These are phyloP conservation scores for Entomortierella chlamydospora DNA, from an alignment of 192 early-diverging fungal genomes.

Conservation along the genomic window DNA sequence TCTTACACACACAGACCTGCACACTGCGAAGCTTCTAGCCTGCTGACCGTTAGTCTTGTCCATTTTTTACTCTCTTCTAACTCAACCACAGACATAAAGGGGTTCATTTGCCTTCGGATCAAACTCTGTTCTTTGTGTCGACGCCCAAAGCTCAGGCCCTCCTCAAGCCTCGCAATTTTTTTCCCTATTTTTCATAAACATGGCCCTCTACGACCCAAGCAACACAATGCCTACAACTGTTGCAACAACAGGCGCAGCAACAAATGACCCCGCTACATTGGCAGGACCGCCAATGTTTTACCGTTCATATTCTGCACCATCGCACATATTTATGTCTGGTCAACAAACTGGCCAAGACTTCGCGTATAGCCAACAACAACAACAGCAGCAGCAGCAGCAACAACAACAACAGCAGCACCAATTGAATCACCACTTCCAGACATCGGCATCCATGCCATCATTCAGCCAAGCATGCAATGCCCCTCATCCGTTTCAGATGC, in stretches of 20 bases:
- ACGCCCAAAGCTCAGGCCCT: neutral
- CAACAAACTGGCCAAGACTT: slow-evolving; percentile 7
- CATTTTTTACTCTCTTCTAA: neutral
- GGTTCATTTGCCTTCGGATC: neutral
- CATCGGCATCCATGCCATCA: neutral
- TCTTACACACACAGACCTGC: neutral
- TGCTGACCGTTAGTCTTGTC: neutral
- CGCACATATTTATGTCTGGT: slow-evolving; percentile 8
- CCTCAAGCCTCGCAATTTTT: neutral
- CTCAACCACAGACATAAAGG: neutral
- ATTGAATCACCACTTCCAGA: slow-evolving; percentile 6
- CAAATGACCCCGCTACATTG: neutral
- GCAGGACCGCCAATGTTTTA: slow-evolving; percentile 12
- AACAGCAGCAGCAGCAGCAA: slow-evolving; percentile 10
- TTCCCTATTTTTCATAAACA: neutral
- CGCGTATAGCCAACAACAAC: slow-evolving; percentile 11
- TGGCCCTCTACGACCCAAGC: slow-evolving; percentile 3
- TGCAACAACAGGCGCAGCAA: neutral
- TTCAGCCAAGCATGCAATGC: neutral
- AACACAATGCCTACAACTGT: neutral
- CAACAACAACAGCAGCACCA: slow-evolving; percentile 1
- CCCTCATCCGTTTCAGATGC: neutral
- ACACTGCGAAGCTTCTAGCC: neutral
- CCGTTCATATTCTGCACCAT: slow-evolving; percentile 33
- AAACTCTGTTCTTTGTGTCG: neutral